A percentile compares a stretch with the other conserved stretches of the same genome.
Evolutionary conservation across 108 stramenopile species (phyloP).

Genomic region (Chaetoceros tenuissimus): DNA sequence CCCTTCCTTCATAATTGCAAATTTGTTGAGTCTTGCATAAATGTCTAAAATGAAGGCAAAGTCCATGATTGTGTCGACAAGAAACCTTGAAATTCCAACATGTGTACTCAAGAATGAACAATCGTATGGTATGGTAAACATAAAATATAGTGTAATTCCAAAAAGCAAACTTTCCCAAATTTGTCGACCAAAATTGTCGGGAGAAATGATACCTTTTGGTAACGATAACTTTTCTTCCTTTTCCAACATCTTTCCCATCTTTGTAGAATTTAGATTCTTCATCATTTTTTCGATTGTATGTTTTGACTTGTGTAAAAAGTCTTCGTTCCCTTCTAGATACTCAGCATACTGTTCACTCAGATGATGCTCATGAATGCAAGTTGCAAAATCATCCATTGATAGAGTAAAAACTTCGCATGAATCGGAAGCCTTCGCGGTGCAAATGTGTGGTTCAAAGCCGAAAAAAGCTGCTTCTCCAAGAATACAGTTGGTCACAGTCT

Average conservation of each 20-base stretch:
- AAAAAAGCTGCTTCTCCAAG: conserved; percentile 44
- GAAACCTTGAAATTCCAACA: conserved; percentile 2
- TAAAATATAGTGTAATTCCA: conserved; percentile 7
- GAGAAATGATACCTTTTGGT: conserved; percentile 27
- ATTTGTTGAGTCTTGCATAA: conserved; percentile 14
- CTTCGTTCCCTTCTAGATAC: conserved; percentile 16
- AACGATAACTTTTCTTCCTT: conserved; percentile 12
- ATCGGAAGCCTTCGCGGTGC: conserved; percentile 22
- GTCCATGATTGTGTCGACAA: conserved; percentile 19
- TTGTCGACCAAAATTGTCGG: conserved; percentile 12
- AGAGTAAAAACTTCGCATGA: conserved; percentile 30
- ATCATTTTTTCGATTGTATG: conserved; percentile 28
- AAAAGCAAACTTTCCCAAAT: conserved; percentile 23
- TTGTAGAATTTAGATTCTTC: conserved; percentile 30
- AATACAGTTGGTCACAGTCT: conserved; percentile 25
- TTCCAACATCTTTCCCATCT: conserved; percentile 32
- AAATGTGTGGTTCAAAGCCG: conserved; percentile 27
- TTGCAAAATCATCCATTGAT: conserved; percentile 18
- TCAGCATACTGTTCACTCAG: conserved; percentile 10
- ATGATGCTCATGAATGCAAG: conserved; percentile 15
- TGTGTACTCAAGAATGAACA: conserved; percentile 16
- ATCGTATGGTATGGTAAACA: conserved; percentile 18
- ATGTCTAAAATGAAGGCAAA: conserved; percentile 24
- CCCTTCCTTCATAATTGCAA: conserved; percentile 33
- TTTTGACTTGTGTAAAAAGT: conserved; percentile 11